A percentile compares a stretch with the other conserved stretches of the same genome.
phyloP scores from a whole-genome alignment of 345 rosid genomes.

The Isatis tinctoria region DNA sequence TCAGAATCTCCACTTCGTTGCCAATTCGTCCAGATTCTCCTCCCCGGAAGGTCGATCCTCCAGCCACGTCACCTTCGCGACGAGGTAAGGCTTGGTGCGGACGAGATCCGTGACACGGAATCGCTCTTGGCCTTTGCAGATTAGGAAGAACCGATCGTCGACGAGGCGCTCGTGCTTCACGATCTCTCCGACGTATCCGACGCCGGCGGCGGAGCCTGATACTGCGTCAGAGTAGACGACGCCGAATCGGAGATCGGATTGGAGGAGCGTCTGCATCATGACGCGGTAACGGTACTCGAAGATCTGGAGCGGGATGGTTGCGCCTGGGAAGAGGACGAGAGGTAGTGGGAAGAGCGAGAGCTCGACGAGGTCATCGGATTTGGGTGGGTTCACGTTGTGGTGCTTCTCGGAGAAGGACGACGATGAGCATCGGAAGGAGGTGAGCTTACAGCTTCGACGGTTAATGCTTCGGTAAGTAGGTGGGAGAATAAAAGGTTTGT shows the following conservation, averaged over 20 bases:
- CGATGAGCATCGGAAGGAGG: conserved; percentile 28
- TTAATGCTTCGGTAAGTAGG: background rate
- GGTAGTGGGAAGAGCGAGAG: conserved; percentile 96
- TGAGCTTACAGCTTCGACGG: conserved; percentile 21
- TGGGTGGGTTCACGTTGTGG: conserved; percentile 38
- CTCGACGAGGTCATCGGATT: conserved; percentile 63
- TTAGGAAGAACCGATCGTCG: conserved; percentile 87
- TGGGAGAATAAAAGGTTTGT: background rate
- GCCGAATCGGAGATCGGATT: conserved; percentile 90
- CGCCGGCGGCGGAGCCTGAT: conserved; percentile 64
- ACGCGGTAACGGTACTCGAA: conserved; percentile 97
- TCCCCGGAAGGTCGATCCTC: conserved; percentile 93
- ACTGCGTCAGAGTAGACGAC: conserved; percentile 74
- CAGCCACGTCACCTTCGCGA: conserved; percentile 84
- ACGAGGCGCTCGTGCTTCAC: conserved; percentile 88
- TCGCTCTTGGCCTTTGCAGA: conserved; percentile 92
- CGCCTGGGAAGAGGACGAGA: conserved; percentile 91
- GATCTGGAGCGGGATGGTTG: conserved; percentile 91
- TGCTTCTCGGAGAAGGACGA: conserved; percentile 32
- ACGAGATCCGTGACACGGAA: conserved; percentile 69
- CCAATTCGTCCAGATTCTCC: conserved; percentile 65
- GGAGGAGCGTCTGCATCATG: conserved; percentile 97
- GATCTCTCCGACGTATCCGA: conserved; percentile 95
- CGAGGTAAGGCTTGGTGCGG: conserved; percentile 84
- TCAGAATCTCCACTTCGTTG: conserved; percentile 70